phyloP scores from a whole-genome alignment of 2,329 filamentous ascomycete species.

The Phoma herbarum region DNA sequence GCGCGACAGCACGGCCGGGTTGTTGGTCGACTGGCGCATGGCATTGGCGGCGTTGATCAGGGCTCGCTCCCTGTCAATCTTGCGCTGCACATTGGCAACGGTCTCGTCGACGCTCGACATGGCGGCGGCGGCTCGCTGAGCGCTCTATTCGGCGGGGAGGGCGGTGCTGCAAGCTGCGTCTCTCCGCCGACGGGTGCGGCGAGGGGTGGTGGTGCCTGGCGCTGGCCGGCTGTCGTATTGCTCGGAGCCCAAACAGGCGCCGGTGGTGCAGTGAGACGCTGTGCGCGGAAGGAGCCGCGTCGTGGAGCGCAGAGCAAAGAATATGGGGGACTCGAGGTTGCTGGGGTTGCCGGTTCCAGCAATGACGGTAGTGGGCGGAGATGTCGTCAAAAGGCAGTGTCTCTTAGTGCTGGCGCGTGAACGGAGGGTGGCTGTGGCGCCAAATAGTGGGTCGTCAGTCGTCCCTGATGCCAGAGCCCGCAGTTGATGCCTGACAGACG shows the following conservation, averaged over 20 bases:
- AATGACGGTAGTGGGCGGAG: constrained; percentile 31
- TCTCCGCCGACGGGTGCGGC: constrained; percentile 39
- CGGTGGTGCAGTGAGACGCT: constrained; percentile 24
- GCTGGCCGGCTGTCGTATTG: constrained; percentile 31
- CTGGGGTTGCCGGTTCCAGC: constrained; percentile 24
- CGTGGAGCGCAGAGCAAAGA: constrained; percentile 10
- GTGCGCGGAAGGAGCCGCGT: constrained; percentile 21
- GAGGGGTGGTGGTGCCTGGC: constrained; percentile 39
- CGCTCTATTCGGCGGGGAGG: constrained; percentile 33
- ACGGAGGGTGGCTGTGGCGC: constrained; percentile 32
- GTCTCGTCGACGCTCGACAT: constrained; percentile 69
- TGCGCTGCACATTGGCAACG: constrained; percentile 84
- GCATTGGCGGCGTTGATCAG: constrained; percentile 92
- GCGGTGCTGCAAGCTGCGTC: constrained; percentile 28
- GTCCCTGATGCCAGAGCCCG: constrained; percentile 26
- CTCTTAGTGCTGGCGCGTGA: constrained; percentile 36
- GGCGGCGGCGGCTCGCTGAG: constrained; percentile 44
- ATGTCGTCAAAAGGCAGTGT: constrained; percentile 37
- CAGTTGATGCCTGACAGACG: constrained; percentile 31
- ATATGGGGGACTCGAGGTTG: constrained; percentile 10
- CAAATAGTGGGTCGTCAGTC: constrained; percentile 18
- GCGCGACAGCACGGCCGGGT: constrained; percentile 86
- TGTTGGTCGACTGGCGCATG: constrained; percentile 96
- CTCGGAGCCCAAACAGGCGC: constrained; percentile 40
- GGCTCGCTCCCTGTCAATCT: constrained; percentile 97